Conservation (phyloP, 768 basidiomycete genomes). For the Butyriboletus loyo region DNA sequence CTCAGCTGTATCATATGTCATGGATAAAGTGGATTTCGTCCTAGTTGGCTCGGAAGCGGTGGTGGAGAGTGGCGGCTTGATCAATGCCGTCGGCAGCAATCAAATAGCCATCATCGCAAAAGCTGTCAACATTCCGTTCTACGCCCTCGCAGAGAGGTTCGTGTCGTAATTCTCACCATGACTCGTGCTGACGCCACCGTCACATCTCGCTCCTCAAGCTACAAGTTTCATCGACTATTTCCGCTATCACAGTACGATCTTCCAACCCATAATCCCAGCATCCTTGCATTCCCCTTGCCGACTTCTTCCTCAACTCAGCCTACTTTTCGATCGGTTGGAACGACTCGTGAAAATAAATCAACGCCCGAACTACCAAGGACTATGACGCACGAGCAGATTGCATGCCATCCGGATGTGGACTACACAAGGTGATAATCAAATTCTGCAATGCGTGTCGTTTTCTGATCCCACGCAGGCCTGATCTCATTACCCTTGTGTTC, state of each 20-base stretch:
- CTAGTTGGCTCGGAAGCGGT: conserved; percentile 98
- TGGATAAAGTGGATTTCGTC: conserved; percentile 94
- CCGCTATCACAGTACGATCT: conserved; percentile 90
- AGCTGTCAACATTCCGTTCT: conserved; percentile 92
- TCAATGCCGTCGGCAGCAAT: conserved; percentile 92
- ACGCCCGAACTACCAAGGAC: conserved; percentile 9
- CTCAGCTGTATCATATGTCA: conserved; percentile 94
- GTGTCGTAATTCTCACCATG: conserved; percentile 21
- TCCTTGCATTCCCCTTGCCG: conserved; percentile 64
- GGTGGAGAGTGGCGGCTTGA: conserved; percentile 90
- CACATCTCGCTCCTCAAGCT: conserved; percentile 47
- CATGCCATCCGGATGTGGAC: conserved; percentile 84
- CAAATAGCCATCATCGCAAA: conserved; percentile 97
- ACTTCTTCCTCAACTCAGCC: conserved; percentile 8
- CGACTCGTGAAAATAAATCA: conserved; percentile 2
- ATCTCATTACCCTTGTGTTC: conserved; percentile 91
- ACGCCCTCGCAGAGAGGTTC: conserved; percentile 89
- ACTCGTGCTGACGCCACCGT: conserved; percentile 21
- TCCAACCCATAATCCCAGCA: conserved; percentile 72
- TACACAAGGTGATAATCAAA: conserved; percentile 71
- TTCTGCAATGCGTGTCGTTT: conserved; percentile 8
- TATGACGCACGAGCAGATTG: conserved; percentile 83
- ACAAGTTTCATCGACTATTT: conserved; percentile 97
- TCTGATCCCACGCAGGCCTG: conserved; percentile 56
- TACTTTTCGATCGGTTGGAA: conserved; percentile 4